Base-by-base conservation (phyloP, 495 filamentous ascomycete genomes). In the Penicillium malachiteum region DNA sequence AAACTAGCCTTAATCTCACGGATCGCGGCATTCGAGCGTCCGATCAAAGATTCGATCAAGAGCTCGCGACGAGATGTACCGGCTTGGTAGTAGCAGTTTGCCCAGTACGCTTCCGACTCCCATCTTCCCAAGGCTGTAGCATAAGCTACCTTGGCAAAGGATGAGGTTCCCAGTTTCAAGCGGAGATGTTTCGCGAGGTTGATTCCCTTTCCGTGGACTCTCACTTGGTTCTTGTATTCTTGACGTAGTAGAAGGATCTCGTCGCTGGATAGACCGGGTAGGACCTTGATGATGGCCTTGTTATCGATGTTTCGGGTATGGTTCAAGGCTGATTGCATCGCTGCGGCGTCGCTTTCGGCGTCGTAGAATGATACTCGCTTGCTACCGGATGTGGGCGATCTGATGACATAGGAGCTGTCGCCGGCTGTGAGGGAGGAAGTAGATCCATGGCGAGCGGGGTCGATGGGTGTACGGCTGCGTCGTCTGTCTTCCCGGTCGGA, bases 111-210 rank as follows among this genome's bases (percentile, higher is more conserved):
- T 69, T 98, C 94, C 49, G 83, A 86, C 75, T 97, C 94, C 88
- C 91, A 98, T 43, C 84, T 79, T 3, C 95, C 94, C 0, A 97
- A 83, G 9, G 94, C 93, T 7, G 89, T 91, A 5, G 90, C 88
- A 67, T 96, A 97, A 63, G 84, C 88, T 9, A 88, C 86, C 69
- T 97, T 97, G 71, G 91, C 91, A 53, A 97, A 87, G 50, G 72
- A 60, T 63, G 90, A 90, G 62, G 86, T 84, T 12, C 87, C 83
- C 8, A 88, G 80, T 42, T 84, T 85, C 38, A 83, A 60, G 48
- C 94, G 93, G 65, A 97, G 89, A 76, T 97, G 94, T 70, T 98
- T 98, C 51, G 94, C 90, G 47, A 98, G 82, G 72, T 97, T 97
- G 62, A 98, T 89, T 26, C 92, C 90, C 59, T 89, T 90, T 50